These are phyloP conservation scores for Cucurbita pepo DNA, from an alignment of 306 rosid species.

Conservation along the genomic window DNA sequence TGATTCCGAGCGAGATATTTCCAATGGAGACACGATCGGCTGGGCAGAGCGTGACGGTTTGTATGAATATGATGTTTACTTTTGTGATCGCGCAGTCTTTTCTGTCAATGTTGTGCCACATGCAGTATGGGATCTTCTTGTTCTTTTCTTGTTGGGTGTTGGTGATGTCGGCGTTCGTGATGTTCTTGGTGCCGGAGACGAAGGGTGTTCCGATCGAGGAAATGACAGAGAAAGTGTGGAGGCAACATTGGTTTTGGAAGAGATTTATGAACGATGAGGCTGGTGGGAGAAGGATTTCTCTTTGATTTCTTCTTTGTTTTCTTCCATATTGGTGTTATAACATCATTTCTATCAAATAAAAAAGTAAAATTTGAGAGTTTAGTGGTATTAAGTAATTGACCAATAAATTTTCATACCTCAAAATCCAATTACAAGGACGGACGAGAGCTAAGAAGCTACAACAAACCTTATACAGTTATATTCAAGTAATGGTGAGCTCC, in stretches of 20 bases:
- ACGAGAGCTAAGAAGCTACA: too few relatives aligned
- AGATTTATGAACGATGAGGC: conserved; percentile 4
- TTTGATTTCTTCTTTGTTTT: too few relatives aligned
- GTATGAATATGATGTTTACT: conserved; percentile 39
- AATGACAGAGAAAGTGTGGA: conserved; percentile 34
- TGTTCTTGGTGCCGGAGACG: conserved; percentile 40
- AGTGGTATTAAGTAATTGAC: too few relatives aligned
- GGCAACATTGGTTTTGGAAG: conserved; percentile 49
- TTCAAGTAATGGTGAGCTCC: too few relatives aligned
- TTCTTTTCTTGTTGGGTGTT: conserved; percentile 41
- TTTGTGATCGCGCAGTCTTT: conserved; percentile 45
- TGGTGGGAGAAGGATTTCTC: background rate
- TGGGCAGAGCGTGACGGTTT: conserved; percentile 42
- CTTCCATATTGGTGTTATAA: too few relatives aligned
- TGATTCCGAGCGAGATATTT: conserved; percentile 51
- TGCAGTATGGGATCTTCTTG: conserved; percentile 40
- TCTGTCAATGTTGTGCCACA: conserved; percentile 37
- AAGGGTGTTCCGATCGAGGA: conserved; percentile 46
- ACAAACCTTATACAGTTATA: too few relatives aligned
- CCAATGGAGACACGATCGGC: conserved; percentile 44
- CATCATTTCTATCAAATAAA: too few relatives aligned
- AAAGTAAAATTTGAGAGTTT: too few relatives aligned
- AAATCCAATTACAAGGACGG: too few relatives aligned
- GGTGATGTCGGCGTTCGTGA: conserved; percentile 16
- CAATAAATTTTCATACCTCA: too few relatives aligned